These are phyloP conservation scores for Podila clonocystis DNA, from an alignment of 192 early-diverging fungal genomes.

Conservation along the genomic window DNA sequence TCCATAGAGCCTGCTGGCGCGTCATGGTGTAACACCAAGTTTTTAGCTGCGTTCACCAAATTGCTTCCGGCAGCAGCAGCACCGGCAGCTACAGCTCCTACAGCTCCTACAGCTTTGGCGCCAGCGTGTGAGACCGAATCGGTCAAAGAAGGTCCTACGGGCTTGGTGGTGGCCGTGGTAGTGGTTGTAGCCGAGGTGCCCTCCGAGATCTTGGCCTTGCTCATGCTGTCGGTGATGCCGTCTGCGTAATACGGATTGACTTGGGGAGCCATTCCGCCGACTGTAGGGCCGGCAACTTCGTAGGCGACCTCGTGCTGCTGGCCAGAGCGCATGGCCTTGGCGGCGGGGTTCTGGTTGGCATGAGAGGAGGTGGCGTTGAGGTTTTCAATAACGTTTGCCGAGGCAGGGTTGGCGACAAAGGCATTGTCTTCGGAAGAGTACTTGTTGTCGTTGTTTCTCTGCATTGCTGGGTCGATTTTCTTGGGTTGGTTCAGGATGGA, in stretches of 20 bases:
- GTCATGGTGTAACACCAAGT: background rate
- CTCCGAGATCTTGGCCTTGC: background rate
- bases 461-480: slow-evolving; percentile 6
- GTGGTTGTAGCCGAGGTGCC: background rate
- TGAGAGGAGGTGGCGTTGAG: slow-evolving; percentile 13
- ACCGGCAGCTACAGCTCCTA: background rate
- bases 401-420: background rate
- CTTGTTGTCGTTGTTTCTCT: slow-evolving; percentile 17
- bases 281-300: slow-evolving; percentile 17
- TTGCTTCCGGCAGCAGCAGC: background rate
- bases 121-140: background rate
- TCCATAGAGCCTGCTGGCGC: background rate
- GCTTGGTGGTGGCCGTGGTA: background rate
- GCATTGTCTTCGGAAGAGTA: background rate
- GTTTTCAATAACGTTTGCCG: background rate
- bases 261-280: slow-evolving; percentile 19
- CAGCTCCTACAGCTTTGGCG: background rate
- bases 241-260: slow-evolving; percentile 1
- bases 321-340: slow-evolving; percentile 9
- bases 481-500: background rate
- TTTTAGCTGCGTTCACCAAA: background rate
- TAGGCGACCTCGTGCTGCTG: slow-evolving; percentile 1
- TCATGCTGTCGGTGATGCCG: background rate
- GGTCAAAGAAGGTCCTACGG: background rate
- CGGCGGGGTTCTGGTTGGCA: background rate